phyloP scores from a whole-genome alignment of 2,329 filamentous ascomycete genomes.

The Iodosphaeria phyllophila region DNA sequence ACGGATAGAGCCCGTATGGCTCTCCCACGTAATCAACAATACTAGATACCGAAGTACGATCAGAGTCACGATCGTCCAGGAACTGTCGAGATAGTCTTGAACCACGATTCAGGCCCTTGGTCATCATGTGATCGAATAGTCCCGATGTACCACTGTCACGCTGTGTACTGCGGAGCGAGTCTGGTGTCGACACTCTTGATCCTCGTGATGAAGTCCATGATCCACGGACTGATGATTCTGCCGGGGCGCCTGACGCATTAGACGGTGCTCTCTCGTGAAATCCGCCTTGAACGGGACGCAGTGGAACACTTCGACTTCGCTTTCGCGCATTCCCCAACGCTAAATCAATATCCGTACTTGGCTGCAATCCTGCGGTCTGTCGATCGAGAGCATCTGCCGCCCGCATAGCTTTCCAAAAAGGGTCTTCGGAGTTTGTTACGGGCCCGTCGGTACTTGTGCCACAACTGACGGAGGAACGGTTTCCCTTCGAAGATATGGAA shows the following conservation, averaged over 20 bases:
- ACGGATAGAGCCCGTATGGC: too few relatives aligned
- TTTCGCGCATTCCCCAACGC: slow-evolving; percentile 16
- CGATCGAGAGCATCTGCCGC: slow-evolving; percentile 38
- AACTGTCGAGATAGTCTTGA: too few relatives aligned
- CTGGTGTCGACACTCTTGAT: slow-evolving; percentile 1
- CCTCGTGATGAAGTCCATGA: slow-evolving; percentile 1
- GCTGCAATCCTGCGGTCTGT: slow-evolving; percentile 34
- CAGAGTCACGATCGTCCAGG: too few relatives aligned
- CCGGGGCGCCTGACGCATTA: slow-evolving; percentile 24
- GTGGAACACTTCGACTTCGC: slow-evolving; percentile 29
- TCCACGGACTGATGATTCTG: not conserved
- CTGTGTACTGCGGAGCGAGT: too few relatives aligned
- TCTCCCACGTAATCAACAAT: too few relatives aligned
- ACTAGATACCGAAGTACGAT: too few relatives aligned
- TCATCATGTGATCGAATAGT: too few relatives aligned
- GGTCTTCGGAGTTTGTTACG: slow-evolving; percentile 18
- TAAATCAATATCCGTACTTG: slow-evolving; percentile 27
- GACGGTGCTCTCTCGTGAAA: slow-evolving; percentile 25
- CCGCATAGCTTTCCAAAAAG: slow-evolving; percentile 34
- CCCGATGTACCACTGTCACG: too few relatives aligned
- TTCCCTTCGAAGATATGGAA: slow-evolving; percentile 1
- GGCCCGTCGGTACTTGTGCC: slow-evolving; percentile 2
- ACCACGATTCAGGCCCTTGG: too few relatives aligned
- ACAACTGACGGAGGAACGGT: slow-evolving; percentile 5
- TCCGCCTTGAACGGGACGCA: slow-evolving; percentile 24